Percentiles rank a stretch among this genome's conserved stretches.
These are phyloP conservation scores for Cystoderma amianthinum DNA, from an alignment of 768 basidiomycete species.

Conservation along the genomic window DNA sequence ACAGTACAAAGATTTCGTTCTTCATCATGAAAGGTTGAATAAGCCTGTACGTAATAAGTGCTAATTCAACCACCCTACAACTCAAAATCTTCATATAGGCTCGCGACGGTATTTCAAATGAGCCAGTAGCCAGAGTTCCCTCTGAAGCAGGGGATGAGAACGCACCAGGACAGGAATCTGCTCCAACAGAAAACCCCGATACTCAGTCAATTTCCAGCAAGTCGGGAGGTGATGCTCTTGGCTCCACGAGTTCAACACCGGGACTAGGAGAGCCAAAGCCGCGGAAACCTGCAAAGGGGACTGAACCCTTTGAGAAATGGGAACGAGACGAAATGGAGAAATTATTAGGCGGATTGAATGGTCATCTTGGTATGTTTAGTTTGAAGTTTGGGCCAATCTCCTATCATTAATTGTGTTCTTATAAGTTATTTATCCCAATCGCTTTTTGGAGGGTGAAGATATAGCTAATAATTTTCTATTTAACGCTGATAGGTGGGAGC, in stretches of 20 bases:
- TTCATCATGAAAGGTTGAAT: constrained; percentile 67
- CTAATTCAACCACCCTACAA: too few relatives aligned
- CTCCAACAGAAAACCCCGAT: constrained; percentile 17
- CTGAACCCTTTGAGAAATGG: constrained; percentile 73
- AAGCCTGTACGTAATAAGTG: constrained; percentile 67
- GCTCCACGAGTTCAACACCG: constrained; percentile 12
- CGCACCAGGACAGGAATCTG: constrained; percentile 17
- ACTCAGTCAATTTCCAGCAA: constrained; percentile 20
- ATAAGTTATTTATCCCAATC: constrained; percentile 83
- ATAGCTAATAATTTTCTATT: constrained; percentile 90
- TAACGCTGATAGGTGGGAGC: constrained; percentile 76
- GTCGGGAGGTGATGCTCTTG: constrained; percentile 16
- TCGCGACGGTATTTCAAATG: constrained; percentile 29
- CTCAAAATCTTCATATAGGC: too few relatives aligned
- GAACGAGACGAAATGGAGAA: constrained; percentile 90
- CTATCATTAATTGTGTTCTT: constrained; percentile 3
- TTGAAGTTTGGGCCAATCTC: not conserved
- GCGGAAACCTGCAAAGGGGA: constrained; percentile 35
- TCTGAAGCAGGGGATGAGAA: constrained; percentile 48
- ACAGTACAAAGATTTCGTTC: constrained; percentile 81
- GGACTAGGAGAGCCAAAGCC: constrained; percentile 26
- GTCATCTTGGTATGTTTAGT: constrained; percentile 71
- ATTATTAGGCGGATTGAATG: constrained; percentile 66
- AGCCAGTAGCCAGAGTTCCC: constrained; percentile 47
- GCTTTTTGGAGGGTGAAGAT: constrained; percentile 93